phyloP scores from a whole-genome alignment of 805 yeast species.

The Pichia scutulata region DNA sequence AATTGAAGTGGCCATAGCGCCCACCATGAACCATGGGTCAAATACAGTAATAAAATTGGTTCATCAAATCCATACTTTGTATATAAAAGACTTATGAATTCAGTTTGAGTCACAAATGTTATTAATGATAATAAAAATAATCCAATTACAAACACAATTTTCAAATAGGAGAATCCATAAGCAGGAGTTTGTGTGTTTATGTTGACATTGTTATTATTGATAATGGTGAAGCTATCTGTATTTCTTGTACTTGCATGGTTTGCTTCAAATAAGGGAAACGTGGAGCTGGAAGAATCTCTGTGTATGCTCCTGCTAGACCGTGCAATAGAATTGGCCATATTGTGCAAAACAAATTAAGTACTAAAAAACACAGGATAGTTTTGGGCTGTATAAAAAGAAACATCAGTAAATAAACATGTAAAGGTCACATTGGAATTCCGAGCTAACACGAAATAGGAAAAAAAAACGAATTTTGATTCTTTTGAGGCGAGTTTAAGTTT shows the following conservation, averaged over 20 bases:
- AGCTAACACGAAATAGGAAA: too few relatives aligned
- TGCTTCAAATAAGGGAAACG: background rate
- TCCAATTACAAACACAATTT: constrained; percentile 36
- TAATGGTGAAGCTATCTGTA: background rate
- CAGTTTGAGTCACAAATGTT: constrained; percentile 75
- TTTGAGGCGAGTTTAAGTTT: too few relatives aligned
- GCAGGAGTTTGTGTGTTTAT: constrained; percentile 7
- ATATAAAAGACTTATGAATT: constrained; percentile 65
- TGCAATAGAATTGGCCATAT: background rate
- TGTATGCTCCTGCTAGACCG: background rate
- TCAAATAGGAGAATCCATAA: constrained; percentile 27
- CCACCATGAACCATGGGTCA: constrained; percentile 79
- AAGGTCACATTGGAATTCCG: too few relatives aligned
- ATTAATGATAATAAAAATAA: constrained; percentile 43
- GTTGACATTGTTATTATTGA: background rate
- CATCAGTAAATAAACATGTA: too few relatives aligned
- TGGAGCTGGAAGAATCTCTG: background rate
- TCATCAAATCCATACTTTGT: constrained; percentile 48
- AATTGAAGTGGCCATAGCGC: constrained; percentile 66
- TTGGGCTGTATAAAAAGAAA: too few relatives aligned
- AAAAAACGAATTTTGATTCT: too few relatives aligned
- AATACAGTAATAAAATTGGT: constrained; percentile 55
- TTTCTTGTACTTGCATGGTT: background rate
- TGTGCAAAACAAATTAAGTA: constrained; percentile 16
- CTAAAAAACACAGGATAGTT: too few relatives aligned